Percentiles rank a stretch among this genome's conserved stretches.
Evolutionary conservation across 208 protist species (phyloP).

Genomic region (Leishmania amazonensis): DNA sequence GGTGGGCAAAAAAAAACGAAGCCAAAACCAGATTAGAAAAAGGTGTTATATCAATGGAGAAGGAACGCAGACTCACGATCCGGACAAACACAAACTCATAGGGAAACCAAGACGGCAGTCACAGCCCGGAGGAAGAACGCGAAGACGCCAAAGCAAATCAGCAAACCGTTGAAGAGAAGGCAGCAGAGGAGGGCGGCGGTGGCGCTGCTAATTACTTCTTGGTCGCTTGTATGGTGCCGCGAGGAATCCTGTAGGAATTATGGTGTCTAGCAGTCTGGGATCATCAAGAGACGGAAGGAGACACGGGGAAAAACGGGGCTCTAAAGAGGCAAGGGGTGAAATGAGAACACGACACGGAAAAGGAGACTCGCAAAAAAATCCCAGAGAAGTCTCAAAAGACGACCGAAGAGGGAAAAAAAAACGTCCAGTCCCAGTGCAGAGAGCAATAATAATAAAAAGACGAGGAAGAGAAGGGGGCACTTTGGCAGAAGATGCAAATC

Average conservation of each 20-base stretch:
- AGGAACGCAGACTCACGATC: neutral
- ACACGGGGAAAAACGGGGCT: neutral
- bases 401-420: neutral
- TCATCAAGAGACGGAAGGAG: neutral
- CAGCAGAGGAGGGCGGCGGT: neutral
- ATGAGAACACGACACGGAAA: neutral
- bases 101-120: neutral
- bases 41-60: neutral
- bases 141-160: neutral
- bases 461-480: neutral
- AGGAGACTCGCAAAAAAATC: neutral
- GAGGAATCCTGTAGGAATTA: neutral
- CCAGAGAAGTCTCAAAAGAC: neutral
- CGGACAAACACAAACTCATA: neutral
- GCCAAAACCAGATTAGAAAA: neutral
- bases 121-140: constrained; percentile 8
- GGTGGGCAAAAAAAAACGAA: neutral
- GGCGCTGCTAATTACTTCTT: neutral
- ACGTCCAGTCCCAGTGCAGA: neutral
- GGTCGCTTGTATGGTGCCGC: neutral
- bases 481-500: neutral
- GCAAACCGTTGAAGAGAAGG: neutral
- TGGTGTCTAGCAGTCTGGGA: neutral
- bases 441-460: neutral
- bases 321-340: neutral